Conservation (phyloP, 2,329 filamentous ascomycete genomes). For the Sporothrix brasiliensis region DNA sequence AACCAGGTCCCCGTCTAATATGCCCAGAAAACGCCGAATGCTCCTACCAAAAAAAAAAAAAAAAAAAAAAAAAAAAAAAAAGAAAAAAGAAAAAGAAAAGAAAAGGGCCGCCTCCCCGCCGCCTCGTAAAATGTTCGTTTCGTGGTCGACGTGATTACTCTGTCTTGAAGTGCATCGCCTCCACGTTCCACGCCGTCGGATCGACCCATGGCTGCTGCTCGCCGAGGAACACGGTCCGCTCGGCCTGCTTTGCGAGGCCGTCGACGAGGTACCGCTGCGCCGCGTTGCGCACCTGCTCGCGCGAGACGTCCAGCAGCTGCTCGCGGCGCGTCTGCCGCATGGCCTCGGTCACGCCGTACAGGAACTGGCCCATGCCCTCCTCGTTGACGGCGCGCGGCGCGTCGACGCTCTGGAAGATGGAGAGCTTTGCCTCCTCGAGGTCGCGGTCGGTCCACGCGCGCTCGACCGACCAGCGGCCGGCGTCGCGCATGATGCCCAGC, state of each 20-base stretch:
- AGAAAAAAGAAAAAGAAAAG: no score
- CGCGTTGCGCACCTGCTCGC: constrained; percentile 75
- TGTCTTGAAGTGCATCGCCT: constrained; percentile 70
- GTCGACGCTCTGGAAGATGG: constrained; percentile 89
- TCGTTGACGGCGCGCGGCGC: constrained; percentile 83
- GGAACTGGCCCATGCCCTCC: constrained; percentile 84
- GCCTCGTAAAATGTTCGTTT: background rate
- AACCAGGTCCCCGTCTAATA: constrained; percentile 16
- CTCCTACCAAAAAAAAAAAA: background rate
- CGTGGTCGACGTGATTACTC: constrained; percentile 38
- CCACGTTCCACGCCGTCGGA: constrained; percentile 69
- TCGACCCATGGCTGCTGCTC: constrained; percentile 81
- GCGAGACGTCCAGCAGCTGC: constrained; percentile 81
- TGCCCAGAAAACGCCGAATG: constrained; percentile 23
- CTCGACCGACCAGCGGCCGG: constrained; percentile 74
- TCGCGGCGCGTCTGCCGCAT: constrained; percentile 87
- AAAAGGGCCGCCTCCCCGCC: background rate
- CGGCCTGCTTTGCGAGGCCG: constrained; percentile 59
- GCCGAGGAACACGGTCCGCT: constrained; percentile 74
- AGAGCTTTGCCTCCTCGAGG: constrained; percentile 93
- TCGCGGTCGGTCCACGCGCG: constrained; percentile 81
- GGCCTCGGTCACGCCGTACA: constrained; percentile 80
- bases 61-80: no score
- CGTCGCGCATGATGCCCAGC: constrained; percentile 78
- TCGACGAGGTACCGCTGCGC: constrained; percentile 82